Evolutionary conservation across 768 basidiomycete genomes (phyloP).

Genomic region (Mycena vulgaris): DNA sequence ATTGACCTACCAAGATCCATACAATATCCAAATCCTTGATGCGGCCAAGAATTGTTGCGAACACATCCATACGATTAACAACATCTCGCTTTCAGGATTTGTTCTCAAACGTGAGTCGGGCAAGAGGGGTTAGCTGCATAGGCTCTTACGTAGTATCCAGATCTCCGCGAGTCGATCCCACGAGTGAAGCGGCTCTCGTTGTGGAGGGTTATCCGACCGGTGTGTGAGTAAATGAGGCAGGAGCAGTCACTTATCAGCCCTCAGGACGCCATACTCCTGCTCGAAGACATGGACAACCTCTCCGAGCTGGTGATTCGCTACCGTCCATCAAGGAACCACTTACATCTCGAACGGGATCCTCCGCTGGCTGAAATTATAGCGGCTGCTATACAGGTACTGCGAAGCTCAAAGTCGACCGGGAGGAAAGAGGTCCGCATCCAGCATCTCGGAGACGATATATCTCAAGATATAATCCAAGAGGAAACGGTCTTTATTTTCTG

Average conservation of each 20-base stretch:
- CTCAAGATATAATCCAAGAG: not conserved
- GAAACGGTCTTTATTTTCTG: not conserved
- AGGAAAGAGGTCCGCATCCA: constrained; percentile 13
- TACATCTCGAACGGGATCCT: too few species aligned
- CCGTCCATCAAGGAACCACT: not conserved
- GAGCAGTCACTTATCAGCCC: not conserved
- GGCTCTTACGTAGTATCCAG: not conserved
- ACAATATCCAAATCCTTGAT: not conserved
- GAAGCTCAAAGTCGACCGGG: constrained; percentile 1
- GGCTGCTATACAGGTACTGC: not conserved
- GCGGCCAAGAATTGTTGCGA: not conserved
- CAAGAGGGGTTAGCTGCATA: not conserved
- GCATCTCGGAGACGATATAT: not conserved
- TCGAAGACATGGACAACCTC: constrained; percentile 19
- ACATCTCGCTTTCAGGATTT: not conserved
- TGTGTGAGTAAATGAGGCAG: not conserved
- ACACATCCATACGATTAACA: constrained; percentile 7
- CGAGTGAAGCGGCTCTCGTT: not conserved
- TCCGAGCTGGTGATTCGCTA: constrained; percentile 9
- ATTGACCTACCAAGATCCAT: not conserved
- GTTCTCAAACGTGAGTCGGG: not conserved
- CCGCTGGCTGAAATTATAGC: not conserved
- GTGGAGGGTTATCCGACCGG: not conserved
- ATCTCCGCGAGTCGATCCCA: constrained; percentile 6
- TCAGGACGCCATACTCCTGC: not conserved